These are phyloP conservation scores for Arthroderma sp. DNA, from an alignment of 2,329 filamentous ascomycete species.

Conservation along the genomic window DNA sequence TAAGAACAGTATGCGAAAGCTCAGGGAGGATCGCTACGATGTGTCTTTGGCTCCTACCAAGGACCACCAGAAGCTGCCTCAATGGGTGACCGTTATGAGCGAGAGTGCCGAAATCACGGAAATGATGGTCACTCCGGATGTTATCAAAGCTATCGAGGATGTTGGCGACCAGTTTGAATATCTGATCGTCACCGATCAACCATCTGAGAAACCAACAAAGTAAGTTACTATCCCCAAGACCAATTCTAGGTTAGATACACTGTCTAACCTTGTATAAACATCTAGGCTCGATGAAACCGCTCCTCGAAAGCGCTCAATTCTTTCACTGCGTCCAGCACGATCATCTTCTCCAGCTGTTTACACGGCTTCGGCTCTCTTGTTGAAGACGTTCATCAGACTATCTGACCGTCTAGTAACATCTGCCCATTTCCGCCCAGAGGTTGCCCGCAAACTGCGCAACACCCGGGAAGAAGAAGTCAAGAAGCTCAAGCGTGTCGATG, in stretches of 20 bases:
- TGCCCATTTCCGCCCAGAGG: constrained; percentile 82
- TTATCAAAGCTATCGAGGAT: constrained; percentile 63
- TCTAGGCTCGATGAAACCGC: constrained; percentile 65
- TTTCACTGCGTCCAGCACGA: constrained; percentile 55
- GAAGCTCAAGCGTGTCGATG: constrained; percentile 65
- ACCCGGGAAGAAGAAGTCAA: constrained; percentile 68
- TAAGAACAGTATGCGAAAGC: constrained; percentile 81
- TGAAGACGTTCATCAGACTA: constrained; percentile 71
- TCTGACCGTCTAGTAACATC: constrained; percentile 63
- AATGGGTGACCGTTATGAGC: constrained; percentile 88
- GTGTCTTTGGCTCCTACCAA: constrained; percentile 85
- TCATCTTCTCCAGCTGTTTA: constrained; percentile 61
- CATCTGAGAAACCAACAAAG: constrained; percentile 73
- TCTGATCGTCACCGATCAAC: constrained; percentile 80
- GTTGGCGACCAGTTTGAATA: constrained; percentile 76
- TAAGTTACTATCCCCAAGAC: constrained; percentile 33
- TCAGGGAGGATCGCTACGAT: constrained; percentile 89
- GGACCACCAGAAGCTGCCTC: constrained; percentile 77
- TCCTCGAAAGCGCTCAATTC: constrained; percentile 74
- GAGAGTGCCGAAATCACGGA: constrained; percentile 94
- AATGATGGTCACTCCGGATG: constrained; percentile 69
- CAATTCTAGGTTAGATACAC: neutral
- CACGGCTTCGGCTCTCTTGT: constrained; percentile 55
- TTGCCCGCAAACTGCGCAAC: constrained; percentile 66
- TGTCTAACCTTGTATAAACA: no score